These are phyloP conservation scores for Aulographum hederae DNA, from an alignment of 2,329 filamentous ascomycete genomes.

Conservation along the genomic window DNA sequence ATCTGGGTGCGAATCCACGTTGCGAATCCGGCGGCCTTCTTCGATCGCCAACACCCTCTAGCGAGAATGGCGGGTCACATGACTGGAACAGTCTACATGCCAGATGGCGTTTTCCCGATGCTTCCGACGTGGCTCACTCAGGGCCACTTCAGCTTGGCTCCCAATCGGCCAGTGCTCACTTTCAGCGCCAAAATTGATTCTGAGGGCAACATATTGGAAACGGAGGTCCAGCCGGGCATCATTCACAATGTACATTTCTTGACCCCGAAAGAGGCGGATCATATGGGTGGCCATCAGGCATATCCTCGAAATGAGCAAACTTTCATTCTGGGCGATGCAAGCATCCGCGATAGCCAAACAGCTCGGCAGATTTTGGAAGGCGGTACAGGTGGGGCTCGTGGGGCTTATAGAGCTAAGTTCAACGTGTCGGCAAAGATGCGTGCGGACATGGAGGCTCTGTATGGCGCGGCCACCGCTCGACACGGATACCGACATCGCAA, in stretches of 20 bases:
- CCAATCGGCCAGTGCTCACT: conserved; percentile 37
- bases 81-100: conserved; percentile 36
- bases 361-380: background rate
- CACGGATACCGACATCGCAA: background rate
- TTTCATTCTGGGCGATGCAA: background rate
- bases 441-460: background rate
- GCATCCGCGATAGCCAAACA: background rate
- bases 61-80: conserved; percentile 42
- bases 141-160: conserved; percentile 33
- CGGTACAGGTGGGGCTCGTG: background rate
- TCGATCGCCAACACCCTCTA: conserved; percentile 39
- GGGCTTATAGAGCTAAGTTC: no score
- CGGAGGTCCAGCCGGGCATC: conserved; percentile 32
- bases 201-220: conserved; percentile 34
- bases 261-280: conserved; percentile 19
- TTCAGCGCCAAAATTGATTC: conserved; percentile 38
- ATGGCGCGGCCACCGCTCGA: background rate
- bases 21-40: conserved; percentile 58
- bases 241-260: conserved; percentile 35
- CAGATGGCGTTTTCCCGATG: conserved; percentile 38
- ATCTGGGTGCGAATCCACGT: conserved; percentile 66
- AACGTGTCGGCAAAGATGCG: no score
- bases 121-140: conserved; percentile 30
- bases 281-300: no score
- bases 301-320: no score